Evolutionary conservation across 805 yeast species (phyloP).

Genomic region (Metschnikowia gruessii): DNA sequence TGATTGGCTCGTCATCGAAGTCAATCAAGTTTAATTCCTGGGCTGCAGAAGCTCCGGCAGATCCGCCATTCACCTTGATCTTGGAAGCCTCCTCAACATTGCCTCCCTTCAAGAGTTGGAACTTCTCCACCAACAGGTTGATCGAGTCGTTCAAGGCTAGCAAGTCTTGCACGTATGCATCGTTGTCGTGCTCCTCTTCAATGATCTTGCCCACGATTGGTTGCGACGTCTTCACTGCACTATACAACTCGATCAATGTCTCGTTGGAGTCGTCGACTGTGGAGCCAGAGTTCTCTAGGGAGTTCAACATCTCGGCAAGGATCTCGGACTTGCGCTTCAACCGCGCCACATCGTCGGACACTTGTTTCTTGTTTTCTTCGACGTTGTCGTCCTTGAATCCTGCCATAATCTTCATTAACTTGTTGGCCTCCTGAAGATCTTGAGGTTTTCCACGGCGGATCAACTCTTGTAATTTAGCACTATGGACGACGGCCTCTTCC

Average conservation of each 20-base stretch:
- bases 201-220: conserved; percentile 84
- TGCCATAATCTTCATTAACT: conserved; percentile 96
- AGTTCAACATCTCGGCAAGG: conserved; percentile 78
- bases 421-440: conserved; percentile 94
- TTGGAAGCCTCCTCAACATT: conserved; percentile 53
- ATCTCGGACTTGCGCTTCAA: conserved; percentile 83
- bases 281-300: conserved; percentile 42
- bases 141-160: conserved; percentile 72
- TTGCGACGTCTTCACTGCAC: conserved; percentile 75
- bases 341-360: conserved; percentile 79
- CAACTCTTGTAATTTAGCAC: conserved; percentile 93
- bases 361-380: conserved; percentile 71
- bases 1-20: conserved; percentile 41
- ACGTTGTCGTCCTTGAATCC: conserved; percentile 87
- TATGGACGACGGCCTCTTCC: conserved; percentile 89
- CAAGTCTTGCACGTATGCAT: conserved; percentile 57
- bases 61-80: conserved; percentile 33
- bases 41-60: conserved; percentile 25
- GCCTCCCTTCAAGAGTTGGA: conserved; percentile 62
- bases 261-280: conserved; percentile 53
- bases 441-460: conserved; percentile 94
- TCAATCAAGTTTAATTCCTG: conserved; percentile 41
- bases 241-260: conserved; percentile 73
- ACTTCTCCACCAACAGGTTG: conserved; percentile 65
- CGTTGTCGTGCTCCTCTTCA: conserved; percentile 66